Evolutionary conservation across 2,329 filamentous ascomycete species (phyloP).

Genomic region (Colletotrichum salicis): DNA sequence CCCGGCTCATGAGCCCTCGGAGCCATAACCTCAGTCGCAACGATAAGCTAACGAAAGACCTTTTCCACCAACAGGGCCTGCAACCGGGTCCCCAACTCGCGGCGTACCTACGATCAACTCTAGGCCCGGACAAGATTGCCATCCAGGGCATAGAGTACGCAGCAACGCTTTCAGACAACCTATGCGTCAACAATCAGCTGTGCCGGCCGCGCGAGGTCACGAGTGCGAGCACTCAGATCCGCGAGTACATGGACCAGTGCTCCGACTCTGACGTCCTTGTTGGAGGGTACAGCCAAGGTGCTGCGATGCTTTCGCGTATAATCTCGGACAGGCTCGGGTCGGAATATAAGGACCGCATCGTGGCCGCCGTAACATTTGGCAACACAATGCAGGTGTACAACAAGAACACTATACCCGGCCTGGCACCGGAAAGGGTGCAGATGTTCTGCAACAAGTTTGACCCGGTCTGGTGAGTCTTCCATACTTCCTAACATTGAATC

Average conservation of each 20-base stretch:
- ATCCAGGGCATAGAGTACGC: neutral
- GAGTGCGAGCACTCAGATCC: neutral
- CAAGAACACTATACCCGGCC: neutral
- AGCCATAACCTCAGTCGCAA: neutral
- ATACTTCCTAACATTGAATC: accelerated
- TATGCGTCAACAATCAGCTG: neutral
- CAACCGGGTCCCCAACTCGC: neutral
- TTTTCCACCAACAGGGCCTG: neutral
- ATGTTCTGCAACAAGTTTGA: neutral
- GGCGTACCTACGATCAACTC: neutral
- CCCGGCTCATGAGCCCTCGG: neutral
- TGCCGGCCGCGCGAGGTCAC: neutral
- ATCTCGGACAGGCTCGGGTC: neutral
- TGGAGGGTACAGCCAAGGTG: neutral
- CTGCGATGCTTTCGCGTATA: neutral
- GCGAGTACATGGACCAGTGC: neutral
- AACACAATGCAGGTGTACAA: neutral
- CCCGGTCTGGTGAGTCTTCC: neutral
- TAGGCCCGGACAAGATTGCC: neutral
- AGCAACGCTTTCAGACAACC: neutral
- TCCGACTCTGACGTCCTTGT: neutral
- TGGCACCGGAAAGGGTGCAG: neutral
- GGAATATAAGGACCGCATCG: neutral
- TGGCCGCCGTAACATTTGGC: neutral
- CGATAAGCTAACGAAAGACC: neutral